These are phyloP conservation scores for Fusarium temperatum DNA, from an alignment of 2,329 filamentous ascomycete species.

Conservation along the genomic window DNA sequence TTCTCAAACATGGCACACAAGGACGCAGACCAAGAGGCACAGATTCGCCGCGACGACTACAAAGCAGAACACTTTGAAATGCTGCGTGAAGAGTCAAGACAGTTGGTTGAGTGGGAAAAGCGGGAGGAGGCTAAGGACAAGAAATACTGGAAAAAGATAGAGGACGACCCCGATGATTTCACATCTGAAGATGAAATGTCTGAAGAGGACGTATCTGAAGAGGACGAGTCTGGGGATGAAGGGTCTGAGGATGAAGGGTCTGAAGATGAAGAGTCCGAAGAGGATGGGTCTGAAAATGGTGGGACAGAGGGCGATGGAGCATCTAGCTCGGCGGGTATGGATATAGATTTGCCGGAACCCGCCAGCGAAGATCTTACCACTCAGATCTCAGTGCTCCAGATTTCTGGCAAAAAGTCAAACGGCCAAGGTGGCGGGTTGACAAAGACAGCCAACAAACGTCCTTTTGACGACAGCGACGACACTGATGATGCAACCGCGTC, in stretches of 20 bases:
- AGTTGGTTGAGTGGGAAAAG: not conserved
- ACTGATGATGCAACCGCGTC: not conserved
- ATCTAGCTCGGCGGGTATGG: not conserved
- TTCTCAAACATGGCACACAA: not conserved
- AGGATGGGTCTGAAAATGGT: not conserved
- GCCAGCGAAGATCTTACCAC: not conserved
- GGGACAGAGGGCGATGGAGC: not conserved
- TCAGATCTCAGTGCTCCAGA: not conserved
- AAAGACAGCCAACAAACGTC: not conserved
- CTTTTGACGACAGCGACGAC: not conserved
- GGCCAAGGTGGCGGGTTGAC: not conserved
- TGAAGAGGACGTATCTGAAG: not conserved
- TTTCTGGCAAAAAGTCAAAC: too few species aligned
- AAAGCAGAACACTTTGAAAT: not conserved
- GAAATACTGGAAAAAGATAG: not conserved
- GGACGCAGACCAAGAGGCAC: not conserved
- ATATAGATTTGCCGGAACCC: not conserved
- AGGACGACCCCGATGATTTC: not conserved
- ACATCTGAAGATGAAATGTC: not conserved
- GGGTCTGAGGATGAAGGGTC: rapidly evolving
- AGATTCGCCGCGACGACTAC: rapidly evolving
- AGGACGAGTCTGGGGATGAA: rapidly evolving
- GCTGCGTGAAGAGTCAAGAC: not conserved
- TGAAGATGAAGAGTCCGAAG: rapidly evolving
- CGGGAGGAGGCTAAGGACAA: rapidly evolving